These are phyloP conservation scores for Suillus lakei DNA, from an alignment of 768 basidiomycete species.

Conservation along the genomic window DNA sequence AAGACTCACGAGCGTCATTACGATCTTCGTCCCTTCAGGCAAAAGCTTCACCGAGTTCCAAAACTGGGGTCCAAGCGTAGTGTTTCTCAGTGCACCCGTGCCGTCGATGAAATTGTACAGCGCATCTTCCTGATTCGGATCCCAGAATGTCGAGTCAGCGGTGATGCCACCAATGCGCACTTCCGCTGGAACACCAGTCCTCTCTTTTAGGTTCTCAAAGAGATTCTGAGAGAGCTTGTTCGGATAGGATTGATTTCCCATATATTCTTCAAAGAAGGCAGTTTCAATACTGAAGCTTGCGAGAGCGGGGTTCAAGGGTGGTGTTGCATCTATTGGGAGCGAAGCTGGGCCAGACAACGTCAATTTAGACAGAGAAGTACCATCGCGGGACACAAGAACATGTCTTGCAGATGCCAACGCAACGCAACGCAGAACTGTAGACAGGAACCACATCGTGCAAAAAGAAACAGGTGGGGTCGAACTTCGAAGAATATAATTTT, in stretches of 20 bases:
- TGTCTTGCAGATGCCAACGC: conserved; percentile 16
- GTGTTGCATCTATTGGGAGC: conserved; percentile 49
- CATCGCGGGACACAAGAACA: conserved; percentile 14
- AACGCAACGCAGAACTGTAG: conserved; percentile 1
- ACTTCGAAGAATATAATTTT: background rate
- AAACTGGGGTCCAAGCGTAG: conserved; percentile 55
- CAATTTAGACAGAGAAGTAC: conserved; percentile 21
- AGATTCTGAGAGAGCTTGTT: conserved; percentile 49
- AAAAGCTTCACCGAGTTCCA: conserved; percentile 50
- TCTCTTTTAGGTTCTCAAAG: conserved; percentile 48
- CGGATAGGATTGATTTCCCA: conserved; percentile 49
- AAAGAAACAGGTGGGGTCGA: background rate
- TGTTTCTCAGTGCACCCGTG: conserved; percentile 50
- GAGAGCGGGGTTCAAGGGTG: conserved; percentile 46
- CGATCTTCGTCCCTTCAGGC: conserved; percentile 51
- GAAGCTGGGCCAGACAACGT: conserved; percentile 46
- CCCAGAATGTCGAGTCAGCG: conserved; percentile 57
- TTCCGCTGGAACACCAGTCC: conserved; percentile 51
- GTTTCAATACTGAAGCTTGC: conserved; percentile 62
- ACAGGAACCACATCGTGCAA: conserved; percentile 16
- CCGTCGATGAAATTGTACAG: conserved; percentile 47
- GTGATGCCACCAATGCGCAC: conserved; percentile 59
- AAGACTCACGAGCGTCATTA: conserved; percentile 46
- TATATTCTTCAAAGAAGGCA: conserved; percentile 54
- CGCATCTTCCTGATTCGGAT: conserved; percentile 38